Evolutionary conservation across 2,329 filamentous ascomycete species (phyloP).

Genomic region (Ophiocordyceps camponoti-leonardi): DNA sequence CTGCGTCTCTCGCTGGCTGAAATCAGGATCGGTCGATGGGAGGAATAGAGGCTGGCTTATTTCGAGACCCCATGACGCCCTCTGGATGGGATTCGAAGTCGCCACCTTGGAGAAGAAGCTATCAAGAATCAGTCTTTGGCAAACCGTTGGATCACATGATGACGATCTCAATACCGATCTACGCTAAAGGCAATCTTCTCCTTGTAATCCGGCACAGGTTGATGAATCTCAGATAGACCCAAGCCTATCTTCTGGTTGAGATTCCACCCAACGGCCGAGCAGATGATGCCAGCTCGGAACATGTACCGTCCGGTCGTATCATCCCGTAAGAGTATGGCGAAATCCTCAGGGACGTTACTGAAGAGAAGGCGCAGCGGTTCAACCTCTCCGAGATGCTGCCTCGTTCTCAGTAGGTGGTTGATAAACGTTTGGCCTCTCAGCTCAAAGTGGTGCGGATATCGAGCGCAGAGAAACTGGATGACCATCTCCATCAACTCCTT

Average conservation of each 20-base stretch:
- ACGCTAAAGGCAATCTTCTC: slow-evolving; percentile 80
- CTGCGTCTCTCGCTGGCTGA: slow-evolving; percentile 40
- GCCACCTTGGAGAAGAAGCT: slow-evolving; percentile 73
- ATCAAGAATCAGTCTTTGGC: too few species aligned
- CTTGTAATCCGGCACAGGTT: slow-evolving; percentile 63
- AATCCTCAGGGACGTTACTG: slow-evolving; percentile 72
- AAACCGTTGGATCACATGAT: too few species aligned
- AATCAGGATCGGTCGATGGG: slow-evolving; percentile 50
- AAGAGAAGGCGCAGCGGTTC: slow-evolving; percentile 55
- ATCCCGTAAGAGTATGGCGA: slow-evolving; percentile 58
- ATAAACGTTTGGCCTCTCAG: slow-evolving; percentile 41
- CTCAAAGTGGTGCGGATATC: slow-evolving; percentile 62
- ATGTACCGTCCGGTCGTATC: slow-evolving; percentile 54
- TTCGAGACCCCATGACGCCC: slow-evolving; percentile 73
- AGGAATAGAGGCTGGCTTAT: slow-evolving; percentile 59
- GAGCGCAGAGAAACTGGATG: slow-evolving; percentile 58
- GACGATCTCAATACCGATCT: slow-evolving; percentile 56
- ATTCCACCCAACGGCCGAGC: slow-evolving; percentile 69
- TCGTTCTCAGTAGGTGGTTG: slow-evolving; percentile 50
- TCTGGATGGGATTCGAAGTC: slow-evolving; percentile 58
- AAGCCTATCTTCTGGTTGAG: slow-evolving; percentile 56
- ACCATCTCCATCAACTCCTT: slow-evolving; percentile 82
- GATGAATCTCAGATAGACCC: slow-evolving; percentile 54
- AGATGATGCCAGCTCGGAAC: slow-evolving; percentile 61
- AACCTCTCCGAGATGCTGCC: slow-evolving; percentile 40